Base-by-base conservation (phyloP, 2,329 filamentous ascomycete species). In the Exophiala sp. region DNA sequence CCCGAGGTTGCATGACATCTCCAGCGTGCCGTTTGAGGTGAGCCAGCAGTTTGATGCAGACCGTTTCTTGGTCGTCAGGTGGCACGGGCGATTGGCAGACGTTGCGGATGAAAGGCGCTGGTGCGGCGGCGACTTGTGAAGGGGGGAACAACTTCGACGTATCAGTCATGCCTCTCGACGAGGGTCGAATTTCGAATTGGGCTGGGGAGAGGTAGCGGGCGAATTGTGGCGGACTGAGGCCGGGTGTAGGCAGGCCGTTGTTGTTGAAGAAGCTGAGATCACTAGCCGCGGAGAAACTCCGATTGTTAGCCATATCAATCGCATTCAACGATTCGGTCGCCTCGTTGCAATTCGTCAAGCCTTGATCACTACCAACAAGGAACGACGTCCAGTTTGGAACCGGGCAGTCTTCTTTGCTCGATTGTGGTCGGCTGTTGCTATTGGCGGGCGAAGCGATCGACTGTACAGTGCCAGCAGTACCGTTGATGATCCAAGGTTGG, bases 1-100 rank as follows among this genome's bases (percentile, higher is more conserved):
- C 54, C 16, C 52, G 57, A 8, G 47, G 41, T 33, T 54, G 54
- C 16, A 20, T 44, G n/a, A 50, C 50, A 16, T 58, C 57, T 7
- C 29, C 35, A 3, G 55, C 52, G 34, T 61, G 52, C 39, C 53
- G 59, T 44, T 64, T 64, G 14, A 64, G 20, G 38, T 62, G 62
- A 16, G 59, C 58, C 39, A 64, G 48, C 33, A 64, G 44, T 33
- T 62, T 62, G 54, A 64, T 58, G 47, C 62, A 64, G 5, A 59
- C 40, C 24, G 59, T 62, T 29, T 64, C 62, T 32, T 64, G 56
- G 39, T 64, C 62, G 35, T 62, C 60, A 8, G 14, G 35, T 3
- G 32, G 10, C 4, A 48, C 9, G 10, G 35, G n/a, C 11, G 35
- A 29, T n/a, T n/a, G 34, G 3, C 24, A 10, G 14, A 11, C 33